Conservation (phyloP, 352 stramenopile genomes). For the Globisporangium mamillatum region DNA sequence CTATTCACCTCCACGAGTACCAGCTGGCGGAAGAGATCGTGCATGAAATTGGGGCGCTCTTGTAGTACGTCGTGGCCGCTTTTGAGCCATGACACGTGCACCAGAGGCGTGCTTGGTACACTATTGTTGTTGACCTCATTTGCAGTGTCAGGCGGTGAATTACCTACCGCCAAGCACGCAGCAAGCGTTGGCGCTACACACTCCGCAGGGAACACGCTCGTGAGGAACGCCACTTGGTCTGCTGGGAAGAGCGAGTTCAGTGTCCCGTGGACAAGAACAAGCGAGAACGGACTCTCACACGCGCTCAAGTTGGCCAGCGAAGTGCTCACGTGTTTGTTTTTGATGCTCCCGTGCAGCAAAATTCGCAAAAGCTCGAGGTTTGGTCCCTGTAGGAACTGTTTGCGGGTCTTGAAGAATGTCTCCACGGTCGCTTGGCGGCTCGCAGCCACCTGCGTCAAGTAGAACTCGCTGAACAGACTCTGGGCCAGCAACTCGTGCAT, state of each 20-base stretch:
- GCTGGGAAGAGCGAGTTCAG: slow-evolving; percentile 44
- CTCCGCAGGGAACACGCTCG: slow-evolving; percentile 19
- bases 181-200: slow-evolving; percentile 4
- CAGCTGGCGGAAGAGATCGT: slow-evolving; percentile 53
- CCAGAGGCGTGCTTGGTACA: background rate
- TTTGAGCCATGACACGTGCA: slow-evolving; percentile 74
- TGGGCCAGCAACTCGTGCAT: slow-evolving; percentile 46
- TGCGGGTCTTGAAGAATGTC: slow-evolving; percentile 49
- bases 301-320: slow-evolving; percentile 31
- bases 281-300: slow-evolving; percentile 31
- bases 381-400: slow-evolving; percentile 39
- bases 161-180: slow-evolving; percentile 11
- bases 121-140: background rate
- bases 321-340: slow-evolving; percentile 31
- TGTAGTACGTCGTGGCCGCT: slow-evolving; percentile 70
- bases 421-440: slow-evolving; percentile 43
- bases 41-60: slow-evolving; percentile 51
- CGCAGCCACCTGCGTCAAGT: slow-evolving; percentile 48
- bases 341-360: slow-evolving; percentile 43
- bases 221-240: slow-evolving; percentile 28
- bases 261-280: slow-evolving; percentile 62
- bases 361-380: slow-evolving; percentile 31
- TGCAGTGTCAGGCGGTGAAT: background rate
- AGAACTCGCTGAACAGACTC: slow-evolving; percentile 57
- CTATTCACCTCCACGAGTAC: slow-evolving; percentile 8